phyloP scores from a whole-genome alignment of 371 early-diverging fungal species.

The Lichtheimia hyalospora region DNA sequence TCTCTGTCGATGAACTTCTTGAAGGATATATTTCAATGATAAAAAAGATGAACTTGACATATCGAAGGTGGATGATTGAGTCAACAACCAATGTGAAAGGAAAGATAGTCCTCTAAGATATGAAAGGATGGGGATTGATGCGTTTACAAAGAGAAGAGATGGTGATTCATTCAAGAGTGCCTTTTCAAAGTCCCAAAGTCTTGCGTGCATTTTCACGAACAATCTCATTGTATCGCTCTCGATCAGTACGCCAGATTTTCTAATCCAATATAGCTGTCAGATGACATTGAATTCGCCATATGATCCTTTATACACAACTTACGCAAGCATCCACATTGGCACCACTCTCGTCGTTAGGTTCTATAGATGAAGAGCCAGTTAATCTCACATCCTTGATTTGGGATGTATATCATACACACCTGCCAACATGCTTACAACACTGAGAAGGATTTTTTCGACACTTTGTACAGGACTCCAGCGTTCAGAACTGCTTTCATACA shows the following conservation, averaged over 20 bases:
- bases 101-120: too few relatives aligned
- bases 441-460: conserved; percentile 96
- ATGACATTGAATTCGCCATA: background rate
- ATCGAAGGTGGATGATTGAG: background rate
- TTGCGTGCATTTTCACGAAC: conserved; percentile 76
- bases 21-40: background rate
- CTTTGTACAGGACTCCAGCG: conserved; percentile 98
- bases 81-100: too few relatives aligned
- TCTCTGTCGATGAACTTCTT: too few relatives aligned
- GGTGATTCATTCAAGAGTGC: too few relatives aligned
- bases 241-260: conserved; percentile 90
- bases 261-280: conserved; percentile 17
- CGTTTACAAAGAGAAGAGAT: too few relatives aligned
- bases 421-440: conserved; percentile 94
- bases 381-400: background rate
- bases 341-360: conserved; percentile 98
- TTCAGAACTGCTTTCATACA: conserved; percentile 91
- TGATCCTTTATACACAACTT: conserved; percentile 38
- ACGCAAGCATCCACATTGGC: conserved; percentile 98
- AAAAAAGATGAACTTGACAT: background rate
- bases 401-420: conserved; percentile 31
- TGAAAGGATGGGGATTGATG: too few relatives aligned
- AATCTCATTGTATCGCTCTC: conserved; percentile 78
- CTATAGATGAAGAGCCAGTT: conserved; percentile 21
- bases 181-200: conserved; percentile 59